A percentile compares a stretch with the other conserved stretches of the same genome.
Evolutionary conservation across 345 rosid species (phyloP).

Genomic region (Punica granatum): DNA sequence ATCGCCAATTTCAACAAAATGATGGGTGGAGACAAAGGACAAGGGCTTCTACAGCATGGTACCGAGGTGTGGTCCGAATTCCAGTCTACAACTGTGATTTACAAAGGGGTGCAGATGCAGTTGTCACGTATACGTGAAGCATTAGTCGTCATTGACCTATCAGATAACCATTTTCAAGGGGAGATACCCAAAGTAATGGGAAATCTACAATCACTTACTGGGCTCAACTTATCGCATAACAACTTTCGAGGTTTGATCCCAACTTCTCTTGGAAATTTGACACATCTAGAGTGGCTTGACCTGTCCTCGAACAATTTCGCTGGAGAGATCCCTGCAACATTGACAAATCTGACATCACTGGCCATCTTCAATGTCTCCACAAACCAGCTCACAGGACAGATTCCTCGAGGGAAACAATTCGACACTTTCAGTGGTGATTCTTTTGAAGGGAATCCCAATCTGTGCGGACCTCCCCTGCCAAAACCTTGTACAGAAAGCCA

Average conservation of each 20-base stretch:
- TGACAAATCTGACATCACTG: constrained; percentile 1
- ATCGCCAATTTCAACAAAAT: not conserved
- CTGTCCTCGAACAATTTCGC: constrained; percentile 11
- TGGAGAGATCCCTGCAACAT: constrained; percentile 6
- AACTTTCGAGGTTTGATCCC: constrained; percentile 1
- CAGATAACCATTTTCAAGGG: constrained; percentile 6
- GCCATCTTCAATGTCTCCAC: constrained; percentile 2
- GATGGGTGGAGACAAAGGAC: constrained; percentile 4
- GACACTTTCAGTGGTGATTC: not conserved
- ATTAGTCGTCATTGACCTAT: constrained; percentile 6
- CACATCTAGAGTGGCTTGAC: constrained; percentile 12
- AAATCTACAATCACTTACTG: not conserved
- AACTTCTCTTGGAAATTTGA: not conserved
- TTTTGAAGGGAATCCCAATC: not conserved
- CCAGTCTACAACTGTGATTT: not conserved
- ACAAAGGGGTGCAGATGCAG: constrained; percentile 11
- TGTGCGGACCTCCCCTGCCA: constrained; percentile 14
- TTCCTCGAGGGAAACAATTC: constrained; percentile 6
- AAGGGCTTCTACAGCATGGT: no score
- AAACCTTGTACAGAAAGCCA: not conserved
- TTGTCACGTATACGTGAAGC: not conserved
- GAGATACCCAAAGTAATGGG: constrained; percentile 6
- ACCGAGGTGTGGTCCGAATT: no score
- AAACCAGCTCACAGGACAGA: not conserved
- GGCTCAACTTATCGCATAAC: constrained; percentile 2